A percentile compares a stretch with the other conserved stretches of the same genome.
phyloP scores from a whole-genome alignment of 345 rosid species.

The Ailanthus altissimus region DNA sequence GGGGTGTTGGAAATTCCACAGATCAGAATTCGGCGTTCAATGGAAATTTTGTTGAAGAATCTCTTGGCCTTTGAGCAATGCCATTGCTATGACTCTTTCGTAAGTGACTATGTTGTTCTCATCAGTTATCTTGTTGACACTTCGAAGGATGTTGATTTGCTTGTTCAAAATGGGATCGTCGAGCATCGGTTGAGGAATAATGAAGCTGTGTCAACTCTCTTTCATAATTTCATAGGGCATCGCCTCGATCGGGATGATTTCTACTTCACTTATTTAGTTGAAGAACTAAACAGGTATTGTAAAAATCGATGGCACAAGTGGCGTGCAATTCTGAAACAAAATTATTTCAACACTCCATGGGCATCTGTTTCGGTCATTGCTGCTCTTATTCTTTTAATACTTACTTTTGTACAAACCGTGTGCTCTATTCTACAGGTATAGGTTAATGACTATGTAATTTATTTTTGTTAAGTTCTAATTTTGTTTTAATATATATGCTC shows the following conservation, averaged over 20 bases:
- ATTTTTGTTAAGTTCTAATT: too few relatives aligned
- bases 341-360: constrained; percentile 33
- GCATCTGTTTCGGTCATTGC: constrained; percentile 9
- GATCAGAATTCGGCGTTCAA: fast-evolving
- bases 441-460: too few relatives aligned
- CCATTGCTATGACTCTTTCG: not conserved
- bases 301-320: constrained; percentile 12
- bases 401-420: constrained; percentile 18
- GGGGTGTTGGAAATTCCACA: constrained; percentile 26
- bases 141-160: constrained; percentile 13
- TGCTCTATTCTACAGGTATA: not conserved
- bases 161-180: constrained; percentile 1
- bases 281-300: not conserved
- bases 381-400: constrained; percentile 2
- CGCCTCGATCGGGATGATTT: not conserved
- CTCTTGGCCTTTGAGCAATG: constrained; percentile 28
- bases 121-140: not conserved
- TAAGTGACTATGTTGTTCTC: not conserved
- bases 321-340: constrained; percentile 19
- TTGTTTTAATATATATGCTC: too few relatives aligned
- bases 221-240: not conserved
- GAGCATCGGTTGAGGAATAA: not conserved
- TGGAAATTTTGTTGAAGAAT: constrained; percentile 9
- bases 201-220: not conserved
- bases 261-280: not conserved